A percentile compares a stretch with the other conserved stretches of the same genome.
Conservation (phyloP, 768 basidiomycete species). For the Goffeauzyma gilvescens region DNA sequence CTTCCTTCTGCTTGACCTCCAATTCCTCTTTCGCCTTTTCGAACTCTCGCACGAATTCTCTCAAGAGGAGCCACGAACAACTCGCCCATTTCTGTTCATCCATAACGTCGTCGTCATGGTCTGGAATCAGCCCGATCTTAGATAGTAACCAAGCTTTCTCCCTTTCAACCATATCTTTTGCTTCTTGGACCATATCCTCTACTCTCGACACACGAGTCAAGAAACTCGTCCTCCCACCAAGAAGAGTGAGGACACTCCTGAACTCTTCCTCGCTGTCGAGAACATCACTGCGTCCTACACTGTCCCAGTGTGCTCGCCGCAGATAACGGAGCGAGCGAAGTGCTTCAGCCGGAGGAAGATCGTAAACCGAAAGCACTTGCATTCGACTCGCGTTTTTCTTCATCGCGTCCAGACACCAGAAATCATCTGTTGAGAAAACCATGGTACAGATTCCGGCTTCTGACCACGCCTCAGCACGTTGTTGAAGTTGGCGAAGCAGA, state of each 20-base stretch:
- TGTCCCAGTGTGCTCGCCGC: slow-evolving; percentile 26
- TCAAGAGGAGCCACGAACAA: slow-evolving; percentile 60
- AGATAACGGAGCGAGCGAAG: slow-evolving; percentile 42
- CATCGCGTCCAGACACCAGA: slow-evolving; percentile 38
- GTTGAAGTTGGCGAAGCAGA: slow-evolving; percentile 69
- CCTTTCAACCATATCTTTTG: slow-evolving; percentile 45
- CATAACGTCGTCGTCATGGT: slow-evolving; percentile 42
- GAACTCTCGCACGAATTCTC: slow-evolving; percentile 49
- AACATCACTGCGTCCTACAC: neutral
- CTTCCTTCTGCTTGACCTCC: slow-evolving; percentile 9
- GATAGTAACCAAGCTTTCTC: slow-evolving; percentile 66
- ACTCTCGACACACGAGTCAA: slow-evolving; percentile 48
- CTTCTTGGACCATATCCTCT: slow-evolving; percentile 43
- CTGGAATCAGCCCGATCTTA: slow-evolving; percentile 61
- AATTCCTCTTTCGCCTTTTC: slow-evolving; percentile 35
- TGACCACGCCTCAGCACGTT: slow-evolving; percentile 69
- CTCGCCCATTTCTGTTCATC: slow-evolving; percentile 53
- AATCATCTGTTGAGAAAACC: slow-evolving; percentile 64
- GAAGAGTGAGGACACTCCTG: slow-evolving; percentile 40
- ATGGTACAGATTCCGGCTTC: slow-evolving; percentile 60
- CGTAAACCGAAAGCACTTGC: slow-evolving; percentile 56
- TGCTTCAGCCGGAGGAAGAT: slow-evolving; percentile 46
- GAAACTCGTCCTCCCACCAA: slow-evolving; percentile 66
- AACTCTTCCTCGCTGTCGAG: slow-evolving; percentile 20
- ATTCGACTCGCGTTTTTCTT: slow-evolving; percentile 53